phyloP scores from a whole-genome alignment of 192 early-diverging fungal genomes.

The Gigaspora rosea region DNA sequence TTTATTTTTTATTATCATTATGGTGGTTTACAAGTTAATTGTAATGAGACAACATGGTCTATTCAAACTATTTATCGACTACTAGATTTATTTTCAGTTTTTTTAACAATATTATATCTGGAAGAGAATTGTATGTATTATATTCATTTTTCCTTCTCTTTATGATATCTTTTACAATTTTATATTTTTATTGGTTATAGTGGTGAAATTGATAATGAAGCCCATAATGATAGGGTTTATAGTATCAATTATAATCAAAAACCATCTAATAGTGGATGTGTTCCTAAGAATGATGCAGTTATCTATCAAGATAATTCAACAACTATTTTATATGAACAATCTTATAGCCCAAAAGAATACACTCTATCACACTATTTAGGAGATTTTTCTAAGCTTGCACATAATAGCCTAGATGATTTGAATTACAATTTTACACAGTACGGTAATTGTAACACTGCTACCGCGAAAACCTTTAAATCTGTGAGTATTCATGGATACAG shows the following conservation, averaged over 20 bases:
- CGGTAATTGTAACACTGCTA: neutral
- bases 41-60: conserved; percentile 26
- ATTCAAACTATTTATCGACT: conserved; percentile 14
- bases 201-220: conserved; percentile 19
- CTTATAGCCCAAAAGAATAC: conserved; percentile 5
- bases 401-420: conserved; percentile 19
- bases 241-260: conserved; percentile 22
- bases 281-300: conserved; percentile 8
- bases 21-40: conserved; percentile 10
- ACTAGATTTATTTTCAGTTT: conserved; percentile 22
- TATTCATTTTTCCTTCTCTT: neutral
- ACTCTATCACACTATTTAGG: neutral
- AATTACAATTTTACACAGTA: conserved; percentile 17
- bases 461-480: conserved; percentile 18
- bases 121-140: conserved; percentile 13
- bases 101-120: conserved; percentile 21
- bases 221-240: conserved; percentile 17
- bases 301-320: conserved; percentile 1
- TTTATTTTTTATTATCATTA: conserved; percentile 25
- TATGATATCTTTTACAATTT: neutral
- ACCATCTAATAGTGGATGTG: neutral
- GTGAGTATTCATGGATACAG: conserved; percentile 14
- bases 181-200: neutral
- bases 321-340: conserved; percentile 23
- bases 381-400: conserved; percentile 14